phyloP scores from a whole-genome alignment of 2,329 filamentous ascomycete species.

The Pseudocercospora pini-densiflorae region DNA sequence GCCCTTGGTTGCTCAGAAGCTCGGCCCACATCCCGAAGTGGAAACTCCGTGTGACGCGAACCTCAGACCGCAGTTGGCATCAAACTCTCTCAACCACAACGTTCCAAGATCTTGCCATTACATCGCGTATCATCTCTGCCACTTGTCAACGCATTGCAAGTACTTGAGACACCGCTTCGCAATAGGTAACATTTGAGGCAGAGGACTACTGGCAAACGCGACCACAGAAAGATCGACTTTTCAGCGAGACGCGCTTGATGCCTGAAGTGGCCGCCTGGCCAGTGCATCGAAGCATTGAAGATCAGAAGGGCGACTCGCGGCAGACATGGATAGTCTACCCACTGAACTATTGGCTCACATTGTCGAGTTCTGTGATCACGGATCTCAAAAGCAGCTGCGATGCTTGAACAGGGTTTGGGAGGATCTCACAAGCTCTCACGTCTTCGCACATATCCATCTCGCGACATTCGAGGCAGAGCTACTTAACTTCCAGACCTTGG shows the following conservation, averaged over 20 bases:
- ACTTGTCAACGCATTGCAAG: too few species aligned
- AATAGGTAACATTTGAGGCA: too few species aligned
- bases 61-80: too few species aligned
- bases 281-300: too few species aligned
- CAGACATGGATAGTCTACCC: background rate
- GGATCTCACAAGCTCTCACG: constrained; percentile 25
- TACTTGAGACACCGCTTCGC: too few species aligned
- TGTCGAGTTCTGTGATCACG: constrained; percentile 27
- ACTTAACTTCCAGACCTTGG: constrained; percentile 25
- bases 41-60: too few species aligned
- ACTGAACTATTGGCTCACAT: constrained; percentile 31
- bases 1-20: background rate
- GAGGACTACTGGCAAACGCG: too few species aligned
- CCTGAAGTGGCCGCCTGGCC: too few species aligned
- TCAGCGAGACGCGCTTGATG: too few species aligned
- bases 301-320: background rate
- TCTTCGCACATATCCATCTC: constrained; percentile 34
- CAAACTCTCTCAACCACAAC: background rate
- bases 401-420: constrained; percentile 24
- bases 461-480: constrained; percentile 32
- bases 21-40: too few species aligned
- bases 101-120: background rate
- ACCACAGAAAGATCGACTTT: too few species aligned
- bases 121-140: too few species aligned
- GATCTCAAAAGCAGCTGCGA: constrained; percentile 29